Base-by-base conservation (phyloP, 257 asterid genomes). In the Fraxinus quadrangulata region DNA sequence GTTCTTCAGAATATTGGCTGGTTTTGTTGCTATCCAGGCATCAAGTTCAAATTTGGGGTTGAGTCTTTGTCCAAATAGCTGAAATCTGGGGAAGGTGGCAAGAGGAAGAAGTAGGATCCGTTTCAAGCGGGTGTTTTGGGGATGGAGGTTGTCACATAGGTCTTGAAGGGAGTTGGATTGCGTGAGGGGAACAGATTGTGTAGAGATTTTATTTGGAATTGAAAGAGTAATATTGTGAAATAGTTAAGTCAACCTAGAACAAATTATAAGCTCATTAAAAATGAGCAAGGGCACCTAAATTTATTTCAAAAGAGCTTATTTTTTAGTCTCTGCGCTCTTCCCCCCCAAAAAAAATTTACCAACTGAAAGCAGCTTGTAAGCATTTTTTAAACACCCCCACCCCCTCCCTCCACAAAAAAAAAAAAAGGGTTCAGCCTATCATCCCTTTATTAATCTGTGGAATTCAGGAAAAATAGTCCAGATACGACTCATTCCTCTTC, bases 401-500 rank as follows among this genome's bases (percentile, higher is more conserved):
- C 31, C 7, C 30, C 33, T 33, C 67, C 39, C 39, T 5, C 36
- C 36, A 24, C 28, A 26, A 16, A 14, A 49, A 49, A 49, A 51
- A n/a, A 2, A 3, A 7, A 19, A 17, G 0, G 26, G 26, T 12
- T 45, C 54, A 45, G 19, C 54, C 54, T 45, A 45, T 45, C 28
- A 9, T 23, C 24, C 3, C 1, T 56, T 56, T n/a, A 56, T 12
- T 9, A 21, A 21, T 56, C 9, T 23, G 66, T 21, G 66, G 26
- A 56, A 56, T 56, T n/a, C 66, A 56, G 66, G 5, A 56, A n/a
- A 4, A 56, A 39, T 56, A 56, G 12, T 56, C 65, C 67, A n/a
- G 26, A 21, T 21, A 19, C 12, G 0, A 21, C 42, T 83, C 76
- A 42, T 40, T 79, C 65, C 36, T 74, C 79, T 56, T 56, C 26